These are phyloP conservation scores for Vickermania spadyakhi DNA, from an alignment of 208 protist genomes.

Conservation along the genomic window DNA sequence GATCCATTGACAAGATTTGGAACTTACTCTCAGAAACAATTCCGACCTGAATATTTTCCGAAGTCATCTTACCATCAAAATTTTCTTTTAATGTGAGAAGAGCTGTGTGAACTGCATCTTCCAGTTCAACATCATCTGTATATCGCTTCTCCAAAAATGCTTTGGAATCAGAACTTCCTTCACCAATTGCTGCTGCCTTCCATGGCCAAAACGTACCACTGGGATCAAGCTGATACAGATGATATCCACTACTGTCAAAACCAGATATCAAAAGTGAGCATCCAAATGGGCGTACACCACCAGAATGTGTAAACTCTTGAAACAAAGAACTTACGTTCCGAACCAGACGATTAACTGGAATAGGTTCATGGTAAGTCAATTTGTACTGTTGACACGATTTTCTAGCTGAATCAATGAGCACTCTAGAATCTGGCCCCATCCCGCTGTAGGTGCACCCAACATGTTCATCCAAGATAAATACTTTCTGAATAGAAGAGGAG, in stretches of 20 bases:
- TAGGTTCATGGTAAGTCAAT: slow-evolving; percentile 91
- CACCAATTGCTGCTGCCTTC: slow-evolving; percentile 99
- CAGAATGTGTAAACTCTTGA: slow-evolving; percentile 99
- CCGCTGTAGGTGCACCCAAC: slow-evolving; percentile 98
- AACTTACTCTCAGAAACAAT: slow-evolving; percentile 87
- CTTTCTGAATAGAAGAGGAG: slow-evolving; percentile 91
- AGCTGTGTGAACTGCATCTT: slow-evolving; percentile 99
- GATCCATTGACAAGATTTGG: slow-evolving; percentile 67
- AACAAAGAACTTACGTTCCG: slow-evolving; percentile 96
- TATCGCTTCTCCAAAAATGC: slow-evolving; percentile 99
- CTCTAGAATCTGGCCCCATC: slow-evolving; percentile 97
- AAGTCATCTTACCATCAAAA: slow-evolving; percentile 94
- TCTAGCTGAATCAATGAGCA: slow-evolving; percentile 94
- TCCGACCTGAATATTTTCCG: slow-evolving; percentile 98
- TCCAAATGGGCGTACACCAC: slow-evolving; percentile 99
- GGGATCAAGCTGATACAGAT: slow-evolving; percentile 99
- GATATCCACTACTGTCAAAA: slow-evolving; percentile 91
- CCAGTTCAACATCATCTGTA: slow-evolving; percentile 97
- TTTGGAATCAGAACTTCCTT: slow-evolving; percentile 95
- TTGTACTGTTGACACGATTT: slow-evolving; percentile 95
- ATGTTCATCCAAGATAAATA: slow-evolving; percentile 90
- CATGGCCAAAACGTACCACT: slow-evolving; percentile 99
- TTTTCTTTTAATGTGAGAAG: slow-evolving; percentile 98
- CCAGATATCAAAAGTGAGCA: slow-evolving; percentile 99
- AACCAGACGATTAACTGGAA: slow-evolving; percentile 95